Conservation (phyloP, 768 basidiomycete species). For the Boletellus ananiceps region DNA sequence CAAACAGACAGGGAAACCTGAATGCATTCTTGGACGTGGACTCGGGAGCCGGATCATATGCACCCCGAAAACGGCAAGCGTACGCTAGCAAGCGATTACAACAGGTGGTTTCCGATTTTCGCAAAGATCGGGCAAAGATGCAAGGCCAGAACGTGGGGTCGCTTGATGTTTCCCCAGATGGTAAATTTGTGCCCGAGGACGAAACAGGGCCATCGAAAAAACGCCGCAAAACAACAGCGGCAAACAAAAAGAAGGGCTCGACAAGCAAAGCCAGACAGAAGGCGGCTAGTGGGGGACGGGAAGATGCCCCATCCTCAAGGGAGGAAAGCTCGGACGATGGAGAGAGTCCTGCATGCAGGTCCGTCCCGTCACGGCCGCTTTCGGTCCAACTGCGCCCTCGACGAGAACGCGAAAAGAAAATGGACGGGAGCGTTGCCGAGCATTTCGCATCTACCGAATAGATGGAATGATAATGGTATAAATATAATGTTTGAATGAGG, state of each 20-base stretch:
- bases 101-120: conserved; percentile 77
- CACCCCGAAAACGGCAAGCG: conserved; percentile 74
- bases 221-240: conserved; percentile 23
- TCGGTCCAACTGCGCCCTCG: conserved; percentile 39
- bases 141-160: conserved; percentile 15
- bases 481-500: conserved; percentile 3
- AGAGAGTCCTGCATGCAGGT: neutral
- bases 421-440: conserved; percentile 10
- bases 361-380: conserved; percentile 20
- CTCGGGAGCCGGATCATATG: conserved; percentile 62
- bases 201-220: conserved; percentile 29
- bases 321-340: conserved; percentile 20
- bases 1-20: conserved; percentile 76
- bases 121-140: conserved; percentile 40
- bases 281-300: neutral
- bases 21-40: conserved; percentile 70
- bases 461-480: conserved; percentile 3
- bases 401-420: conserved; percentile 31
- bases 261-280: conserved; percentile 5
- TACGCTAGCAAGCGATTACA: conserved; percentile 86
- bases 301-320: conserved; percentile 3
- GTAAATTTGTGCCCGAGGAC: conserved; percentile 25
- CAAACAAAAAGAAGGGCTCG: conserved; percentile 10
- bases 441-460: conserved; percentile 3
- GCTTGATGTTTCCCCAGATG: conserved; percentile 21